Conservation (phyloP, 345 rosid genomes). For the Murraya koenigii region DNA sequence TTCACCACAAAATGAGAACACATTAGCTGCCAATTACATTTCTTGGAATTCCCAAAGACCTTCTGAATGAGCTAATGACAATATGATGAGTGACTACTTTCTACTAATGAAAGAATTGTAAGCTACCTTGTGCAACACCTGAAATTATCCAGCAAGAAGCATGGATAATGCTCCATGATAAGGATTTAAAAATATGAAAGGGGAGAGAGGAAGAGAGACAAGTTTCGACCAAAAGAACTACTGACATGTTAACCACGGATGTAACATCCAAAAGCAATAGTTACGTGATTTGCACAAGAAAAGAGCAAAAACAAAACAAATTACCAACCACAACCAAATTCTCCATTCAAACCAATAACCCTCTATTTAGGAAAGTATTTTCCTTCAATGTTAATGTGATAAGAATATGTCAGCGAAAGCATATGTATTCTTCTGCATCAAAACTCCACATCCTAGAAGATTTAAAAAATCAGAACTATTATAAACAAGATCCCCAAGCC, state of each 20-base stretch:
- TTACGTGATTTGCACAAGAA: not conserved
- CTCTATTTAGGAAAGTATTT: not conserved
- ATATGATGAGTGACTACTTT: not conserved
- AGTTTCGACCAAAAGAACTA: not conserved
- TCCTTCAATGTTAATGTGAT: not conserved
- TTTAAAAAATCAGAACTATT: not conserved
- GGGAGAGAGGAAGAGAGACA: not conserved
- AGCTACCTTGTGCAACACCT: not conserved
- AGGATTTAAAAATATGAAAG: not conserved
- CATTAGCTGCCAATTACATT: not conserved
- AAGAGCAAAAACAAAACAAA: not conserved
- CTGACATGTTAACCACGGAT: not conserved
- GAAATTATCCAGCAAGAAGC: not conserved
- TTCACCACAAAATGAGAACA: not conserved
- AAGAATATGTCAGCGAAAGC: too few relatives aligned
- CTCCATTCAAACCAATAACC: not conserved
- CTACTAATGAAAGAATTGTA: not conserved
- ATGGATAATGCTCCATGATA: not conserved
- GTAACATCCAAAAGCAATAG: not conserved
- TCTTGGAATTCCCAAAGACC: not conserved
- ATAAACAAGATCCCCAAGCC: not conserved
- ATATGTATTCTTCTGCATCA: not conserved
- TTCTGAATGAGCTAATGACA: not conserved
- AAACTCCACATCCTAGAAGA: not conserved
- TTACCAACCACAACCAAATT: not conserved